Evolutionary conservation across 441 rosid genomes (phyloP), one percentile per base, ranked within the genome.

Genomic region (Manihot esculenta): DNA sequence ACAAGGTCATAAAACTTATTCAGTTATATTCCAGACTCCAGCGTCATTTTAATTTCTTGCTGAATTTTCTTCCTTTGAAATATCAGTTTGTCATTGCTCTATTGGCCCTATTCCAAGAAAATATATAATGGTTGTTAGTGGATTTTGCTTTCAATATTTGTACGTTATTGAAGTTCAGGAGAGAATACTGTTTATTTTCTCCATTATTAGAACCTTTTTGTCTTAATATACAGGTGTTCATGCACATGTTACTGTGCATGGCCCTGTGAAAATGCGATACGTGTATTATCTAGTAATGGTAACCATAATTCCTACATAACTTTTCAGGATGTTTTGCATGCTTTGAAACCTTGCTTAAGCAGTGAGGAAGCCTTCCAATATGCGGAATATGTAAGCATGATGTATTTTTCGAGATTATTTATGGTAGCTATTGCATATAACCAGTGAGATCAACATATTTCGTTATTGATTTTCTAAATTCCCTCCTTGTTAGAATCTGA

Each of bases 341-440:
- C 81, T 23, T 77, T 94, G 65, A 92, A 88, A 79, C 75, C 89
- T 65, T 86, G 85, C 81, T 82, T 94, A 84, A 69, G 72, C 81
- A 70, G 84, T 15, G 81, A 86, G n/a, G 98, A 90, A 78, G 98
- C 97, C 15, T 77, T 84, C 78, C 93, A 87, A 8, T 92, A 90
- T 70, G 99, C 97, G 64, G 92, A 87, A 89, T 80, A 90, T 72
- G 99, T 92, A 85, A 88, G 96, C 77, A 69, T 18, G 21, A 26
- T 50, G 65, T 66, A 27, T 4, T 48, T 71, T 24, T 56, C 47
- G 71, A 62, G 18, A 59, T 11, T 65, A 56, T 57, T 57, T 55
- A 18, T 42, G 50, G 26, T 17, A 70, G 48, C 38, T 12, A 18
- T 1, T 35, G 42, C 4, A 66, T 26, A 27, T 17, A 30, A 44